phyloP scores from a whole-genome alignment of 2,329 filamentous ascomycete species.

The Clarireedia hainanense region DNA sequence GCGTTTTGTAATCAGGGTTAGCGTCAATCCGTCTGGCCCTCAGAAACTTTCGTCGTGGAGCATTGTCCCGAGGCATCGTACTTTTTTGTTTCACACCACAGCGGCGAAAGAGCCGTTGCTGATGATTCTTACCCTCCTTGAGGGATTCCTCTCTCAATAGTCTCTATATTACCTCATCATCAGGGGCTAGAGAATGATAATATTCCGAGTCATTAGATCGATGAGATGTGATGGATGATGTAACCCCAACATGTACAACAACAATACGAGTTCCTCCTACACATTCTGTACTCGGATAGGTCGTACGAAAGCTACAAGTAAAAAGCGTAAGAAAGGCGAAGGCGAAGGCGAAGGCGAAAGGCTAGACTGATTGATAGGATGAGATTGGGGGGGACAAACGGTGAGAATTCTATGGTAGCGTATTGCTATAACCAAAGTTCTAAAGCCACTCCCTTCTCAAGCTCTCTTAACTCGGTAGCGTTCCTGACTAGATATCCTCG shows the following conservation, averaged over 20 bases:
- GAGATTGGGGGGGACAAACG: neutral
- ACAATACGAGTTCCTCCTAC: neutral
- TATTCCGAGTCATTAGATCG: neutral
- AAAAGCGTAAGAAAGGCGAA: too few relatives aligned
- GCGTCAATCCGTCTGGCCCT: neutral
- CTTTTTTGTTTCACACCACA: slow-evolving; percentile 3
- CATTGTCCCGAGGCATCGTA: neutral
- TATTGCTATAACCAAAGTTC: neutral
- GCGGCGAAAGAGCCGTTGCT: neutral
- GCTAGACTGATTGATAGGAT: neutral
- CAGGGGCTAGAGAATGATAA: neutral
- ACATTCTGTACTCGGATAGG: too few relatives aligned
- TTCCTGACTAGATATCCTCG: slow-evolving; percentile 2
- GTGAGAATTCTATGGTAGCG: neutral
- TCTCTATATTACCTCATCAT: neutral
- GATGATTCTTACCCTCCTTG: neutral
- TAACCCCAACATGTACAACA: neutral
- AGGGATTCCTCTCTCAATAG: neutral
- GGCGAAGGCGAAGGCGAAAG: neutral
- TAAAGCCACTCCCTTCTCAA: slow-evolving; percentile 2
- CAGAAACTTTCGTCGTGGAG: slow-evolving; percentile 1
- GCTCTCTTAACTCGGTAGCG: neutral
- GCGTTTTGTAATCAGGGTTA: neutral
- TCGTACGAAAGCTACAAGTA: too few relatives aligned
- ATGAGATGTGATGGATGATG: too few relatives aligned